Evolutionary conservation across 768 basidiomycete species (phyloP).

Genomic region (Clavulina sp.): DNA sequence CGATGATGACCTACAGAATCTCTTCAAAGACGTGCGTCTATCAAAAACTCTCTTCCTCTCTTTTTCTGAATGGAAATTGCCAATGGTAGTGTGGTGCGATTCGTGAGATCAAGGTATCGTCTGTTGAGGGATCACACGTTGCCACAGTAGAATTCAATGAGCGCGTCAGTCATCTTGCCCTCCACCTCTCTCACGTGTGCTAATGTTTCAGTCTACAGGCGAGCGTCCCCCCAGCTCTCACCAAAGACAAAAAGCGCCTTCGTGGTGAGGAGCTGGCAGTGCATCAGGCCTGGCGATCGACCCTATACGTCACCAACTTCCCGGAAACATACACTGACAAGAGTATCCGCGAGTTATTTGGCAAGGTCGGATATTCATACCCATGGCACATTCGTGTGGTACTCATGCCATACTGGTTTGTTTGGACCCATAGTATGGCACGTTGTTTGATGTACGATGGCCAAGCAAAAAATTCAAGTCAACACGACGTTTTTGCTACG

Average conservation of each 20-base stretch:
- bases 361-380: constrained; percentile 32
- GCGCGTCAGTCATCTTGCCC: constrained; percentile 26
- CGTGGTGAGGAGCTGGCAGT: constrained; percentile 62
- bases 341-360: constrained; percentile 58
- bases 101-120: constrained; percentile 67
- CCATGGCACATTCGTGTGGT: background rate
- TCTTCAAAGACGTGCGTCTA: constrained; percentile 75
- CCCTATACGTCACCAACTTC: constrained; percentile 92
- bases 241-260: constrained; percentile 86
- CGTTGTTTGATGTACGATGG: constrained; percentile 89
- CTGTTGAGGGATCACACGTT: constrained; percentile 38
- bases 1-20: constrained; percentile 45
- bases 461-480: constrained; percentile 93
- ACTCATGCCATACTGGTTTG: background rate
- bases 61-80: background rate
- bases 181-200: constrained; percentile 1
- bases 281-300: constrained; percentile 84
- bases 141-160: constrained; percentile 81
- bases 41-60: constrained; percentile 10
- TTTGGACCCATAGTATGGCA: constrained; percentile 47
- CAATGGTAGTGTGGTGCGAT: constrained; percentile 63
- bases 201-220: constrained; percentile 30
- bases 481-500: constrained; percentile 81
- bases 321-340: constrained; percentile 68
- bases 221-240: constrained; percentile 67